Conservation (phyloP, 2,329 filamentous ascomycete genomes). For the Pseudocercospora macadamiae region DNA sequence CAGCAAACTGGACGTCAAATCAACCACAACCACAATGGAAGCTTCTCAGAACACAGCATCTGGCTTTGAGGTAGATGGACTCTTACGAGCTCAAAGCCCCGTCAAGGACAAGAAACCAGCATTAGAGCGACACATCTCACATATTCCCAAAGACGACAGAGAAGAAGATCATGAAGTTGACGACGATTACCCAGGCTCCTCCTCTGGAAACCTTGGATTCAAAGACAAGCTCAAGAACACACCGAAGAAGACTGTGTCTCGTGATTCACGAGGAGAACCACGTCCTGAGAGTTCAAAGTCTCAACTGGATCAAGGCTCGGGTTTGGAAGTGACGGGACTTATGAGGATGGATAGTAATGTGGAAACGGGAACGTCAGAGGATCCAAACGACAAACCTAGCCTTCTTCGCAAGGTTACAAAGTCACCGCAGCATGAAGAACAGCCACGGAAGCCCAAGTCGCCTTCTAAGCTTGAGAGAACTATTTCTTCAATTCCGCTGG, state of each 20-base stretch:
- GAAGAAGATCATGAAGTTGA: too few relatives aligned
- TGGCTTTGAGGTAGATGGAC: slow-evolving; percentile 11
- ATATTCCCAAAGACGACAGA: slow-evolving; percentile 19
- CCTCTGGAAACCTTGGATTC: too few relatives aligned
- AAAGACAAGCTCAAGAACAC: slow-evolving; percentile 14
- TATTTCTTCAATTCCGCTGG: slow-evolving; percentile 22
- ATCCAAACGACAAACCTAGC: not conserved
- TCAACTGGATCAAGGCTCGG: not conserved
- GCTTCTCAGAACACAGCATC: not conserved
- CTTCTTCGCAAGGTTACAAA: slow-evolving; percentile 8
- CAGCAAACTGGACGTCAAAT: not conserved
- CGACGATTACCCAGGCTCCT: too few relatives aligned
- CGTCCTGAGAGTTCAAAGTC: too few relatives aligned
- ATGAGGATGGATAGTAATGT: slow-evolving; percentile 7
- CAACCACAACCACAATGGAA: not conserved
- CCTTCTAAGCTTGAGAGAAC: slow-evolving; percentile 19
- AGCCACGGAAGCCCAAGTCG: not conserved
- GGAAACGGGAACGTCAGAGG: not conserved
- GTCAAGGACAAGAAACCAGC: slow-evolving; percentile 9
- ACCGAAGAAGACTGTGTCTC: slow-evolving; percentile 12
- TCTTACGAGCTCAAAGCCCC: slow-evolving; percentile 5
- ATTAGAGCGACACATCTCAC: slow-evolving; percentile 21
- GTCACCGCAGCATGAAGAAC: slow-evolving; percentile 10
- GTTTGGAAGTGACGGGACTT: slow-evolving; percentile 15
- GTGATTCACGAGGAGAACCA: slow-evolving; percentile 1